A percentile compares a stretch with the other conserved stretches of the same genome.
Evolutionary conservation across 441 rosid species (phyloP).

Genomic region (Populus hybrid): DNA sequence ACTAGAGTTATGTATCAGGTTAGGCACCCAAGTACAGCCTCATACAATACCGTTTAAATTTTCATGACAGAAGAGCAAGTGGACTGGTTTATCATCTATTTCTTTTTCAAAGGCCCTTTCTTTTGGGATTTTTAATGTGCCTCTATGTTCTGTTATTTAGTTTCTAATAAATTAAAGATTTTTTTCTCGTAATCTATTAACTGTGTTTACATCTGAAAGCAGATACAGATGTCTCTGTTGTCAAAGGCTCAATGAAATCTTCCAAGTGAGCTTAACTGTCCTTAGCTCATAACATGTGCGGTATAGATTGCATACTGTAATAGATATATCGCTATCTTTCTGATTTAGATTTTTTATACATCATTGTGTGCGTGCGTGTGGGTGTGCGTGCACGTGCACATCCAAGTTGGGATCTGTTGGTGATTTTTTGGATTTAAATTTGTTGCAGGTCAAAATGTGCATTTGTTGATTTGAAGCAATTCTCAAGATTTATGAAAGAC

Average conservation of each 20-base stretch:
- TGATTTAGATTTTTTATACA: no score
- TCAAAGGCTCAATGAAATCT: conserved; percentile 21
- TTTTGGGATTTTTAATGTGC: neutral
- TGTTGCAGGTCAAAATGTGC: conserved; percentile 37
- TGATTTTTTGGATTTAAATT: conserved; percentile 4
- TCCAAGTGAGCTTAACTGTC: conserved; percentile 27
- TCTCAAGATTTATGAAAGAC: conserved; percentile 60
- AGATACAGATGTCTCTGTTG: conserved; percentile 26
- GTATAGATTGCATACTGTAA: neutral
- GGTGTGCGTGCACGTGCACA: no score
- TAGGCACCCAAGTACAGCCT: neutral
- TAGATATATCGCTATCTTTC: neutral
- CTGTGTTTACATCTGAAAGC: conserved; percentile 18
- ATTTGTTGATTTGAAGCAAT: conserved; percentile 31
- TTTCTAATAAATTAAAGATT: neutral
- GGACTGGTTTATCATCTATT: no score
- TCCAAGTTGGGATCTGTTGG: neutral
- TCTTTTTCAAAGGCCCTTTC: no score
- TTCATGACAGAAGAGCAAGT: neutral
- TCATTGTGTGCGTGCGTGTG: neutral
- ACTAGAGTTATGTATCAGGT: neutral
- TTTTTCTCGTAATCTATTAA: neutral
- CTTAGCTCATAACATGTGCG: conserved; percentile 6
- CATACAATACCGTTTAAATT: neutral
- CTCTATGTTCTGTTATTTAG: neutral